These are phyloP conservation scores for Lasiodiplodia citricola DNA, from an alignment of 2,329 filamentous ascomycete genomes.

Conservation along the genomic window DNA sequence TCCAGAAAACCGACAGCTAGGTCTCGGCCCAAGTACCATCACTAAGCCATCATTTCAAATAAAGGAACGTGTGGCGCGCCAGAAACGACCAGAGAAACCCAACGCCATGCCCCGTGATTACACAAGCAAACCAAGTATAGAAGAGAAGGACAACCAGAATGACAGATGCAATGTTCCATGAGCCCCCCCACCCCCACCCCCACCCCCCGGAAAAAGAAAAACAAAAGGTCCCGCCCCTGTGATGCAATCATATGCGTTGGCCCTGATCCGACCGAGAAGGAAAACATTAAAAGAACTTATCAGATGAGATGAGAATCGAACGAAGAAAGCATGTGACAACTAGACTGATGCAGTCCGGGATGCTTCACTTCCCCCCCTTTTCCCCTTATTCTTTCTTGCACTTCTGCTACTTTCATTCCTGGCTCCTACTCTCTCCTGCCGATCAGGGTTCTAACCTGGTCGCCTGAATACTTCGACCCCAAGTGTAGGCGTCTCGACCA, in stretches of 20 bases:
- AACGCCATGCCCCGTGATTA: background rate
- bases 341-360: background rate
- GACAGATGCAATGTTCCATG: conserved; percentile 5
- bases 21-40: background rate
- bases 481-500: conserved; percentile 72
- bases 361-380: background rate
- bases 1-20: too few species aligned
- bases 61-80: background rate
- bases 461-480: conserved; percentile 68
- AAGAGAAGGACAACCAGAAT: conserved; percentile 8
- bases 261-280: conserved; percentile 6
- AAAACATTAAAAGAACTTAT: background rate
- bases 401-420: background rate
- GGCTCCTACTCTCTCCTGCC: background rate
- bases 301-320: conserved; percentile 1
- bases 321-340: background rate
- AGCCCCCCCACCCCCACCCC: too few species aligned
- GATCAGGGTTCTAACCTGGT: conserved; percentile 36
- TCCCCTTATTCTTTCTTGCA: background rate
- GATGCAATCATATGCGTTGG: conserved; percentile 22
- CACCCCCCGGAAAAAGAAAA: background rate
- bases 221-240: conserved; percentile 13
- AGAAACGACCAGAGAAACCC: background rate
- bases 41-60: background rate
- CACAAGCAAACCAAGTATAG: background rate